Conservation (phyloP, 805 yeast genomes). For the Scheffersomyces ergatensis region DNA sequence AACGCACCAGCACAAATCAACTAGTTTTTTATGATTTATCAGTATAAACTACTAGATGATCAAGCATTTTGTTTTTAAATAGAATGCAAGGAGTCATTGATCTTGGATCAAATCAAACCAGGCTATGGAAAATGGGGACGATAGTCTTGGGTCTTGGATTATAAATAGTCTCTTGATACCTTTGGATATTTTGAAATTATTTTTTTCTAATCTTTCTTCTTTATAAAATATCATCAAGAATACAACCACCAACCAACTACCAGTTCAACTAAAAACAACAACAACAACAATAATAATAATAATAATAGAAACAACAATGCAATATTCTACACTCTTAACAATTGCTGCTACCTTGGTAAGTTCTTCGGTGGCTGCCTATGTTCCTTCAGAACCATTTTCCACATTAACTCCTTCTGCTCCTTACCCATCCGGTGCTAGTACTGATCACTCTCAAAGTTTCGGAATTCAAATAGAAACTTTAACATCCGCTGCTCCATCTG, state of each 20-base stretch:
- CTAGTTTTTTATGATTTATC: background rate
- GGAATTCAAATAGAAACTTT: conserved; percentile 68
- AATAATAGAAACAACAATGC: conserved; percentile 10
- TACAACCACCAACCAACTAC: too few relatives aligned
- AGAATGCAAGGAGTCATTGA: background rate
- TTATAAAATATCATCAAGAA: background rate
- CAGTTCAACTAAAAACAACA: too few relatives aligned
- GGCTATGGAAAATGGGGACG: background rate
- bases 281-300: too few relatives aligned
- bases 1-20: conserved; percentile 1
- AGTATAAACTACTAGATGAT: background rate
- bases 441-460: conserved; percentile 55
- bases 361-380: conserved; percentile 57
- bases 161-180: background rate
- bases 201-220: background rate
- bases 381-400: conserved; percentile 67
- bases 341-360: conserved; percentile 40
- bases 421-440: conserved; percentile 48
- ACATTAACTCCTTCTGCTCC: conserved; percentile 67
- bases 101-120: background rate
- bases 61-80: background rate
- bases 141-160: background rate
- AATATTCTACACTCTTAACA: conserved; percentile 16
- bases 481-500: conserved; percentile 20
- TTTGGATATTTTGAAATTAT: background rate